A percentile compares a stretch with the other conserved stretches of the same genome.
These are phyloP conservation scores for Purpureocillium lavendulum DNA, from an alignment of 2,329 filamentous ascomycete species.

Conservation along the genomic window DNA sequence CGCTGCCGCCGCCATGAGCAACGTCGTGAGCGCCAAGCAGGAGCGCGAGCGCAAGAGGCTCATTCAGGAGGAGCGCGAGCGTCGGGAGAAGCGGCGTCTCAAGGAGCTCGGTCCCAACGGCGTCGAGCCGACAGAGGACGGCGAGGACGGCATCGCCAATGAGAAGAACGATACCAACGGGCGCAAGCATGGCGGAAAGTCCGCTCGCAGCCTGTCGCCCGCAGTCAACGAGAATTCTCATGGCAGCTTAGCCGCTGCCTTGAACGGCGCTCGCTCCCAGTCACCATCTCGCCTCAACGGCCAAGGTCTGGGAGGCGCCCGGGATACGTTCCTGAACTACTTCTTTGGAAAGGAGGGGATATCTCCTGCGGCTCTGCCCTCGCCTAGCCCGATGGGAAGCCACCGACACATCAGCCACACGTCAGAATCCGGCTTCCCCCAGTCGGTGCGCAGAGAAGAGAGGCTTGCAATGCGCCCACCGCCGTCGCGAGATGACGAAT, in stretches of 20 bases:
- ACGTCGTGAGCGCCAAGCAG: slow-evolving; percentile 89
- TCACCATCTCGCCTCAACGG: slow-evolving; percentile 48
- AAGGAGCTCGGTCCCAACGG: slow-evolving; percentile 84
- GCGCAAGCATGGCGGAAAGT: slow-evolving; percentile 23
- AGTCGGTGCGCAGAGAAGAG: slow-evolving; percentile 70
- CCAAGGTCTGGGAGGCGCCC: slow-evolving; percentile 52
- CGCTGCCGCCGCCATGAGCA: slow-evolving; percentile 93
- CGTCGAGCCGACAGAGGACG: slow-evolving; percentile 60
- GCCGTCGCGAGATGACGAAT: slow-evolving; percentile 30
- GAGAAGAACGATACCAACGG: slow-evolving; percentile 46
- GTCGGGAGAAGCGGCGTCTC: slow-evolving; percentile 70
- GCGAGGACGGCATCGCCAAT: slow-evolving; percentile 37
- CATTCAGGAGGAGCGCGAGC: slow-evolving; percentile 76
- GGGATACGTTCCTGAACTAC: slow-evolving; percentile 94
- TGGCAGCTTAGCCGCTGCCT: slow-evolving; percentile 50
- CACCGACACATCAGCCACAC: slow-evolving; percentile 68
- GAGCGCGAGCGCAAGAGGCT: slow-evolving; percentile 81
- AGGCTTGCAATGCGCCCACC: slow-evolving; percentile 44
- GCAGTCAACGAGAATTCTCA: slow-evolving; percentile 61
- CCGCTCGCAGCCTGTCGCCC: slow-evolving; percentile 75
- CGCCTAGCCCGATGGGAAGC: slow-evolving; percentile 19
- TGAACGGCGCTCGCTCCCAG: slow-evolving; percentile 48
- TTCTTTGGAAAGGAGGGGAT: slow-evolving; percentile 95
- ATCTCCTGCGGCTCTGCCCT: slow-evolving; percentile 27
- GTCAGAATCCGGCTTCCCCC: slow-evolving; percentile 72